Base-by-base conservation (phyloP, 768 basidiomycete genomes). In the Pleurotus tuoliensis region DNA sequence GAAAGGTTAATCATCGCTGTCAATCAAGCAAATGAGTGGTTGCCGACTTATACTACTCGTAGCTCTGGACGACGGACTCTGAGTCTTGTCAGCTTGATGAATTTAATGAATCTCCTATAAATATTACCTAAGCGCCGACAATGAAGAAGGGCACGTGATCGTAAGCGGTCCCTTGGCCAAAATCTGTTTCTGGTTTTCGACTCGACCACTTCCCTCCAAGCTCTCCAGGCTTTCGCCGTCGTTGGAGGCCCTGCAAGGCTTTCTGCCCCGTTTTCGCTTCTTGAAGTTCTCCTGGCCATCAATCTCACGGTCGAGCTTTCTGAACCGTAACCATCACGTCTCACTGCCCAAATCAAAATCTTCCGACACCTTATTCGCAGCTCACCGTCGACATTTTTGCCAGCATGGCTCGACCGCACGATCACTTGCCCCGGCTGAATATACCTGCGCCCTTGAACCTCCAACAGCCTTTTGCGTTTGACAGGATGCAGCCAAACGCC, bases 361-460 rank as follows among this genome's bases (percentile, higher is more conserved):
- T 18, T 53, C 27, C 34, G 41, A 18, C 34, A 38, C 49, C 27
- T 9, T 22, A 18, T 39, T 11, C 18, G 9, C 22, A 47, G 18
- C 18, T 13, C 34, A 11, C 18, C 37, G 37, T 53, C 51, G 13
- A 18, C 25, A 27, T 7, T 46, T 16, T 39, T 39, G 16, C 39
- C 39, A 20, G n/a, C 25, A 74, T 77, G 71, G 67, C 77, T 24
- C 76, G 76, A 60, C 73, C 71, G 53, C 77, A 78, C 66, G 81
- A 81, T 57, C 79, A 73, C 57, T 77, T 83, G 39, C 79, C 81
- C 8, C 75, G 82, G 50, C 80, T 91, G 55, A 79, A 74, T 63
- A 80, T 89, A 43, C 80, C 81, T 4, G 77, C 80, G 24, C 67
- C 73, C 47, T 74, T 86, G 63, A 73, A 69, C 66, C 68, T 79